These are phyloP conservation scores for Linderniella brevidens DNA, from an alignment of 257 asterid genomes.

Conservation along the genomic window DNA sequence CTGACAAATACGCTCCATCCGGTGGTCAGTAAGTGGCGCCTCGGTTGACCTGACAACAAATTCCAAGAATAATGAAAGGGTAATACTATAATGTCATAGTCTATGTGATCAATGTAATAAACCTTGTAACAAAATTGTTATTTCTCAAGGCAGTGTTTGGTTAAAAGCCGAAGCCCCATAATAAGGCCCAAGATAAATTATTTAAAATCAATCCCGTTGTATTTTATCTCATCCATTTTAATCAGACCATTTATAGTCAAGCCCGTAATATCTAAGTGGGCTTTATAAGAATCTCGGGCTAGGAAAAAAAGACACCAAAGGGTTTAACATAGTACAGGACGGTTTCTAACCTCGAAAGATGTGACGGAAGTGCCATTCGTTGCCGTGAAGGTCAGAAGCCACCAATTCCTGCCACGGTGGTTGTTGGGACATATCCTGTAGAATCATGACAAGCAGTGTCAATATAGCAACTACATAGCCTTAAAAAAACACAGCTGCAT, in stretches of 20 bases:
- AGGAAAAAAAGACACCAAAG: neutral
- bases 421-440: constrained; percentile 93
- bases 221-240: no score
- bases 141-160: no score
- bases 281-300: no score
- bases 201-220: no score
- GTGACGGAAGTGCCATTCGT: constrained; percentile 97
- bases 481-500: no score
- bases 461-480: neutral
- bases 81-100: neutral
- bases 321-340: neutral
- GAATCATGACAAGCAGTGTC: constrained; percentile 6
- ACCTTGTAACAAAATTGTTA: no score
- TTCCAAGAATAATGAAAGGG: neutral
- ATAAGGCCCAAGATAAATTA: no score
- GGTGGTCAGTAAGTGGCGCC: constrained; percentile 95
- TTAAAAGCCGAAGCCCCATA: no score
- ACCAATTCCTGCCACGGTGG: constrained; percentile 98
- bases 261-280: no score
- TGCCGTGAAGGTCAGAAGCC: constrained; percentile 85
- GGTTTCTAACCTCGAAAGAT: constrained; percentile 72
- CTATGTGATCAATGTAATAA: neutral
- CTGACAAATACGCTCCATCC: constrained; percentile 99
- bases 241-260: no score
- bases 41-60: constrained; percentile 77